These are phyloP conservation scores for Brachypodium distachyon DNA, from an alignment of 202 grass and related monocot genomes.

Conservation along the genomic window DNA sequence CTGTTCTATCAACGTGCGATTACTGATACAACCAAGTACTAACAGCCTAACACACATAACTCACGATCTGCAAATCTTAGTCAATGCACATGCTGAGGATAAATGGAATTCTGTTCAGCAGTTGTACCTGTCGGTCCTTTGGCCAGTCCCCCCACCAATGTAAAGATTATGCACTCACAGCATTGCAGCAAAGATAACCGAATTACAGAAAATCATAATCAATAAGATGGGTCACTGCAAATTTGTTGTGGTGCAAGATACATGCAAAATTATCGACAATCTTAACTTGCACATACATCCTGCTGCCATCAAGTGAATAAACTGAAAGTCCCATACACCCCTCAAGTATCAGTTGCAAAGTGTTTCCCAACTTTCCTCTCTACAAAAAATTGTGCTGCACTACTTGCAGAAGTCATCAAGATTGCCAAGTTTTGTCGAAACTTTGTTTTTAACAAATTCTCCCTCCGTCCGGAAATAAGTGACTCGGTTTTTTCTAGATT, in stretches of 20 bases:
- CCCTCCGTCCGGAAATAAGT: no score
- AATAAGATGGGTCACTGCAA: background rate
- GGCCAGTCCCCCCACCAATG: background rate
- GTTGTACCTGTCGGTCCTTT: background rate
- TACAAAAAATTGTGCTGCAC: background rate
- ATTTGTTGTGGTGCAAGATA: background rate
- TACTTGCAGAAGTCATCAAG: background rate
- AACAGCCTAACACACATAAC: no score
- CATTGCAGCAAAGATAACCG: background rate
- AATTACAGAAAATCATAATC: slow-evolving; percentile 6
- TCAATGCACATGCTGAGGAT: background rate
- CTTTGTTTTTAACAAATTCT: background rate
- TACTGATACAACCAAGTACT: background rate
- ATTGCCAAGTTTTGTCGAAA: background rate
- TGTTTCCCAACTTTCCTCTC: background rate
- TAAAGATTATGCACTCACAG: background rate
- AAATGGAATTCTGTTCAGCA: background rate
- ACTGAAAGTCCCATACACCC: background rate
- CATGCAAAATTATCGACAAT: background rate
- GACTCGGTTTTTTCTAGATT: no score
- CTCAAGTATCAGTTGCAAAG: background rate
- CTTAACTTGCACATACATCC: slow-evolving; percentile 14
- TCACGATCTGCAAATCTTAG: background rate
- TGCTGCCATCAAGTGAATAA: background rate
- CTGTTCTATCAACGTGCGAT: background rate